Base-by-base conservation (phyloP, 2,329 filamentous ascomycete genomes). In the Calycina herbarum region DNA sequence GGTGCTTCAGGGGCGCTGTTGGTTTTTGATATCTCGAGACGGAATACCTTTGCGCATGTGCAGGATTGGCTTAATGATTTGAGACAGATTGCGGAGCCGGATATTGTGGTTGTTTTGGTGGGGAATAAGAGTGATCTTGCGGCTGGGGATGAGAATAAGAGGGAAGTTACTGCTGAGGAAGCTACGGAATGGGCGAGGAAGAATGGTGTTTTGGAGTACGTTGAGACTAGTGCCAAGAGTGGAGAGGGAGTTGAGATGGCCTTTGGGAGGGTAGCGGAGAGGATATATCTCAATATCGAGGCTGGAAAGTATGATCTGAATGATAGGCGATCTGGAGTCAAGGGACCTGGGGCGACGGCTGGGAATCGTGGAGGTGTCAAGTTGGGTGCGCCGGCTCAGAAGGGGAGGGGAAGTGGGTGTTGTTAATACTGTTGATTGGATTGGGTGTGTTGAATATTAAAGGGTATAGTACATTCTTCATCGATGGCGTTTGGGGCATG, bases 261-360 rank as follows among this genome's bases (percentile, higher is more conserved):
- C 1, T 99, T 99, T 75, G 85, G 96, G 76, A 89, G 95, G 75
- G 94, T 98, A 15, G 93, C 95, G 24, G 93, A 97, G 82, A 85
- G 94, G 78, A 98, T 99, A 81, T 96, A 96, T 76, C 89, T 94
- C 77, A 98, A 98, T 75, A 97, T 99, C 68, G 93, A 97, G 81
- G 92, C 92, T 1, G 95, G 95, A 11, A 77, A 75, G 62, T 98
- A 98, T 77, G 94, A 99, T 79, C 81, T 98, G 71, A 96, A 97
- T 76, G 94, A 98, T 78, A 85, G 94, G 75, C 86, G 94, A 75
- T 94, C 91, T 67, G 95, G 95, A 31, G 94, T 99, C 67, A 98
- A 97, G 79, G 89, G 89, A 63, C 78, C 89, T 72, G 77, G 82
- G 74, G 81, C 65, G n/a, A 72, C 71, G 77, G 62, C 59, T 77